phyloP scores from a whole-genome alignment of 2,329 filamentous ascomycete genomes.

The Domatiomyces catenatus region DNA sequence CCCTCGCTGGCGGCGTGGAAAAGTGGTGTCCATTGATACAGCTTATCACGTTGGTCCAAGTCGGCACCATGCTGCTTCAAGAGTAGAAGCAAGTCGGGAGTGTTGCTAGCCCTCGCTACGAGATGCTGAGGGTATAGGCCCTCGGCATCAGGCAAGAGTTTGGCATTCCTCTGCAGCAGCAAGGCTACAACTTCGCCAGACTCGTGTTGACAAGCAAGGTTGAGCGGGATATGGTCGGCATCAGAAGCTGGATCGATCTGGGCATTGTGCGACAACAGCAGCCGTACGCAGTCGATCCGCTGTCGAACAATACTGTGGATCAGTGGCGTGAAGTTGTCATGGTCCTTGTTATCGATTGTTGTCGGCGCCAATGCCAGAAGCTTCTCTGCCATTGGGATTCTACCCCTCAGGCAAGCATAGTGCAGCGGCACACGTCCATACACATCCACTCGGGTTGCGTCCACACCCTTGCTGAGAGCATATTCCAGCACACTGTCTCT shows the following conservation, averaged over 20 bases:
- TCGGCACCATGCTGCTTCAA: slow-evolving; percentile 77
- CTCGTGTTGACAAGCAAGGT: slow-evolving; percentile 86
- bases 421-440: slow-evolving; percentile 89
- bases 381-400: slow-evolving; percentile 64
- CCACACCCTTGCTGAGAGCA: slow-evolving; percentile 59
- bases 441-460: slow-evolving; percentile 69
- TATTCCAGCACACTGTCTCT: slow-evolving; percentile 62
- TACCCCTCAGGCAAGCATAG: slow-evolving; percentile 90
- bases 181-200: slow-evolving; percentile 72
- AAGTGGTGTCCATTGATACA: slow-evolving; percentile 93
- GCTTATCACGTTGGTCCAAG: slow-evolving; percentile 80
- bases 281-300: slow-evolving; percentile 63
- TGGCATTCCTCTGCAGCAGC: slow-evolving; percentile 63
- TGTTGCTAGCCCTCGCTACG: slow-evolving; percentile 75
- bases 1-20: slow-evolving; percentile 95
- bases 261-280: slow-evolving; percentile 62
- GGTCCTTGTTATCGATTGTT: slow-evolving; percentile 77
- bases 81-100: slow-evolving; percentile 61
- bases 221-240: slow-evolving; percentile 82
- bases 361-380: slow-evolving; percentile 53
- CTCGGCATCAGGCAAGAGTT: slow-evolving; percentile 85
- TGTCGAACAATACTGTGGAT: slow-evolving; percentile 90
- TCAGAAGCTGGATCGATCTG: slow-evolving; percentile 73
- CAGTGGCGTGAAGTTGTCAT: slow-evolving; percentile 92
- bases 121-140: slow-evolving; percentile 94